These are phyloP conservation scores for Zelonia costaricensis DNA, from an alignment of 208 protist species.

Conservation along the genomic window DNA sequence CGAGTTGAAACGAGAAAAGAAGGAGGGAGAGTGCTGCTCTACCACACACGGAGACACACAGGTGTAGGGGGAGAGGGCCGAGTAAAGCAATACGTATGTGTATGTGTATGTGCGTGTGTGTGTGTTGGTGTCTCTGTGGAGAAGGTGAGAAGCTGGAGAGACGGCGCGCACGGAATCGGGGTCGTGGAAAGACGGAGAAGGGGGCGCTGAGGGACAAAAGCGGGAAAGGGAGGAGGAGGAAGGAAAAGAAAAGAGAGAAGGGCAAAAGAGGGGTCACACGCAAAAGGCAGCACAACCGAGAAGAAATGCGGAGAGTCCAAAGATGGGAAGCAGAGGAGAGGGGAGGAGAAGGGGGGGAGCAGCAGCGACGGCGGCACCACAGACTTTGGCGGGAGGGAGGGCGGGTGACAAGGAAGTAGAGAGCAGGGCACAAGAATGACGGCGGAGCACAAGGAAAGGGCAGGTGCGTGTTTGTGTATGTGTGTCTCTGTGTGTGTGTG, in stretches of 20 bases:
- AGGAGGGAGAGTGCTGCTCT: not conserved
- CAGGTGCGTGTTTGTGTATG: not conserved
- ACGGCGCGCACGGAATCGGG: not conserved
- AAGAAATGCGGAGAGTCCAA: not conserved
- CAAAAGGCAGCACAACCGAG: not conserved
- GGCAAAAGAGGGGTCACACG: not conserved
- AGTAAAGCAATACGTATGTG: not conserved
- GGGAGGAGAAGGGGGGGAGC: too few species aligned
- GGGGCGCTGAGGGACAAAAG: not conserved
- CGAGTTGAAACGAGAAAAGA: not conserved
- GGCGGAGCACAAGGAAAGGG: not conserved
- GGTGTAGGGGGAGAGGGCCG: not conserved
- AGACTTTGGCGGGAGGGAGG: too few species aligned
- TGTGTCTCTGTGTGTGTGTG: not conserved
- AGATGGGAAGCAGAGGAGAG: not conserved
- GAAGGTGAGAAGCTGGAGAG: not conserved
- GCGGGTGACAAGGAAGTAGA: not conserved
- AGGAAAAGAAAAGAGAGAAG: not conserved
- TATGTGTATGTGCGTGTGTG: too few species aligned
- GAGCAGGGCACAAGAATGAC: not conserved
- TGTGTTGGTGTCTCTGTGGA: too few species aligned
- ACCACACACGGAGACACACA: constrained; percentile 4
- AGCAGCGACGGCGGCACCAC: too few species aligned
- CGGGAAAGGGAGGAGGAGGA: not conserved
- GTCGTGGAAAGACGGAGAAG: not conserved